Evolutionary conservation across 192 early-diverging fungal genomes (phyloP).

Genomic region (Chytriomyces sp.): DNA sequence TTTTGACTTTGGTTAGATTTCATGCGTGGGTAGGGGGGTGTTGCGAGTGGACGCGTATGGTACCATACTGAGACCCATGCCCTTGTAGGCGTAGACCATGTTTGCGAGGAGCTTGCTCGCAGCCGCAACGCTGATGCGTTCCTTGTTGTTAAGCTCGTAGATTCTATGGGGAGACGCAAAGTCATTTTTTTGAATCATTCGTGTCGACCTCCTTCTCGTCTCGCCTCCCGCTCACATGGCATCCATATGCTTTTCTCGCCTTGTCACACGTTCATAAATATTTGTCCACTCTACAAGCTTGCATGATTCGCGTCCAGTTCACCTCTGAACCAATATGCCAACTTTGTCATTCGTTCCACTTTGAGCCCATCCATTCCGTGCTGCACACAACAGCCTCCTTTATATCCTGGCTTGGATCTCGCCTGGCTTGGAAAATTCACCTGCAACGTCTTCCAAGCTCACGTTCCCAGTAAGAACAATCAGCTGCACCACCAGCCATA

Average conservation of each 20-base stretch:
- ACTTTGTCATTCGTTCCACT: too few relatives aligned
- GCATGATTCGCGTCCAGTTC: too few relatives aligned
- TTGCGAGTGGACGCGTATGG: too few relatives aligned
- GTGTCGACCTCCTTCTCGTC: not conserved
- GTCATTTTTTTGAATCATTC: not conserved
- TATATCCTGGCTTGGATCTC: too few relatives aligned
- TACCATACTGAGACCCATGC: slow-evolving; percentile 98
- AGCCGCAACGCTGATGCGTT: slow-evolving; percentile 96
- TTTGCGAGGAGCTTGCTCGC: slow-evolving; percentile 96
- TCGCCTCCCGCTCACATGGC: too few relatives aligned
- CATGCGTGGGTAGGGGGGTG: too few relatives aligned
- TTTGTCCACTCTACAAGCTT: too few relatives aligned
- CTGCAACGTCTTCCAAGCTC: slow-evolving; percentile 91
- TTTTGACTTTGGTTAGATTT: not conserved
- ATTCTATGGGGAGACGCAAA: slow-evolving; percentile 55
- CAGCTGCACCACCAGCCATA: slow-evolving; percentile 99
- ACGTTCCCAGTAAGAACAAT: slow-evolving; percentile 98
- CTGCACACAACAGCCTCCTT: too few relatives aligned
- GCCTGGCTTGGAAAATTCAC: slow-evolving; percentile 29
- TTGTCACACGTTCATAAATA: not conserved
- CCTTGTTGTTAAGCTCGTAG: slow-evolving; percentile 96
- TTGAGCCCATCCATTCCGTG: too few relatives aligned
- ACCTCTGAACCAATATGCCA: too few relatives aligned
- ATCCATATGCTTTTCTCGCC: not conserved
- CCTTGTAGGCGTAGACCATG: slow-evolving; percentile 97